Evolutionary conservation across 176 grass and related monocot species (phyloP), one percentile per base, ranked within the genome.

Genomic region (Melocanna baccifera): DNA sequence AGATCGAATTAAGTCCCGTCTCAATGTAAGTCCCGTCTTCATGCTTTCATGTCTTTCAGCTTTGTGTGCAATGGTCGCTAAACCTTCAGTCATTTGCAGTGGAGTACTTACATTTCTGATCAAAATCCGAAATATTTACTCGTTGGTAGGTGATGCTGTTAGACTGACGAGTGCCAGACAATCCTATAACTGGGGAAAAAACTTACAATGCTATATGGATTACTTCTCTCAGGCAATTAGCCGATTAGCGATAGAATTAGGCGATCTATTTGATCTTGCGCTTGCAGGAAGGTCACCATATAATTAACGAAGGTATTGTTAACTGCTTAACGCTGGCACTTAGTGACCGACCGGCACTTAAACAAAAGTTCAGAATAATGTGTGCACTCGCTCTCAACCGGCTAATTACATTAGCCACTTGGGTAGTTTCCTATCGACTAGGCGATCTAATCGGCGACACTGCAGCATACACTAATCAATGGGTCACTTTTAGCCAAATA

Each of bases 401-500:
- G 56, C 56, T 52, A 34, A 41, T 62, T 55, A 73, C 62, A 57
- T 73, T 62, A 46, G 28, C 70, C 39, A 22, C 52, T 86, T 78
- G 26, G 26, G 19, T 3, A 34, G 42, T 32, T 50, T 48, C 26
- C 40, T 78, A 7, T 59, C 20, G 4, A 26, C 11, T 46, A 75
- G 4, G 57, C 29, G 29, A 51, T 80, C 12, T 68, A 25, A 67
- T 53, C 30, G 69, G 62, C 61, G 40, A 32, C 81, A 75, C 41
- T 10, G n/a, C 53, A 25, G 4, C 30, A 56, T 80, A 80, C 83
- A 74, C 43, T 62, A 79, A 74, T 19, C 26, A 50, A 13, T 5
- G 7, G 7, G 50, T 48, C 82, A 30, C 48, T 85, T 56, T 79
- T 80, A 67, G 39, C 82, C 50, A 73, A 76, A 34, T 73, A 79